Percentiles rank a stretch among this genome's conserved stretches.
phyloP scores from a whole-genome alignment of 495 filamentous ascomycete species.

The Darksidea phi region DNA sequence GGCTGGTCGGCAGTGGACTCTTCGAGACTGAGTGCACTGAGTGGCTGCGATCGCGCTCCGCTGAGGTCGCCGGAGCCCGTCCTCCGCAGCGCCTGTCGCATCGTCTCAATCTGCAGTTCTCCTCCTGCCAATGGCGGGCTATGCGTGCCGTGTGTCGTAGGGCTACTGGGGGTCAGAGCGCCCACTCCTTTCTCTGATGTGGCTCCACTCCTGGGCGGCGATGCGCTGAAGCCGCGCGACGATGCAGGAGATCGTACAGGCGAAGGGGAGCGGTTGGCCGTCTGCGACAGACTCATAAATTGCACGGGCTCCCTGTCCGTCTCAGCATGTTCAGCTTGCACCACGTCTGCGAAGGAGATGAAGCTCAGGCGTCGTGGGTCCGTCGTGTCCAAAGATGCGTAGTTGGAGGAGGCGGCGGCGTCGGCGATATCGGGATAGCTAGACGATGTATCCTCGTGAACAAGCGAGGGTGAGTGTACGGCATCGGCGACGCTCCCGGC shows the following conservation, averaged over 20 bases:
- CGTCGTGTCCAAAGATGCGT: conserved; percentile 67
- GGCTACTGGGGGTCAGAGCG: conserved; percentile 45
- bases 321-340: conserved; percentile 80
- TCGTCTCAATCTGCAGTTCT: conserved; percentile 83
- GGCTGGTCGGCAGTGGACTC: conserved; percentile 40
- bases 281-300: conserved; percentile 53
- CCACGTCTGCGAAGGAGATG: conserved; percentile 92
- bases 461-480: conserved; percentile 40
- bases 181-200: conserved; percentile 61
- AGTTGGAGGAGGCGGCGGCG: conserved; percentile 56
- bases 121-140: conserved; percentile 50
- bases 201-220: conserved; percentile 66
- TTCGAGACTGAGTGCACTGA: conserved; percentile 56
- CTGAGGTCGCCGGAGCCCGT: conserved; percentile 79
- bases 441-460: conserved; percentile 25
- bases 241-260: conserved; percentile 70
- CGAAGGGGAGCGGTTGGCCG: conserved; percentile 66
- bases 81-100: conserved; percentile 80
- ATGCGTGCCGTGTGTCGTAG: conserved; percentile 45
- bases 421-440: conserved; percentile 53
- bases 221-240: conserved; percentile 55
- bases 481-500: conserved; percentile 35
- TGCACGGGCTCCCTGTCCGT: conserved; percentile 62
- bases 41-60: conserved; percentile 58
- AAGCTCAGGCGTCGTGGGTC: conserved; percentile 85